Evolutionary conservation across 2,329 filamentous ascomycete species (phyloP), one percentile per base, ranked within the genome.

Genomic region (Emydomyces testavorans): DNA sequence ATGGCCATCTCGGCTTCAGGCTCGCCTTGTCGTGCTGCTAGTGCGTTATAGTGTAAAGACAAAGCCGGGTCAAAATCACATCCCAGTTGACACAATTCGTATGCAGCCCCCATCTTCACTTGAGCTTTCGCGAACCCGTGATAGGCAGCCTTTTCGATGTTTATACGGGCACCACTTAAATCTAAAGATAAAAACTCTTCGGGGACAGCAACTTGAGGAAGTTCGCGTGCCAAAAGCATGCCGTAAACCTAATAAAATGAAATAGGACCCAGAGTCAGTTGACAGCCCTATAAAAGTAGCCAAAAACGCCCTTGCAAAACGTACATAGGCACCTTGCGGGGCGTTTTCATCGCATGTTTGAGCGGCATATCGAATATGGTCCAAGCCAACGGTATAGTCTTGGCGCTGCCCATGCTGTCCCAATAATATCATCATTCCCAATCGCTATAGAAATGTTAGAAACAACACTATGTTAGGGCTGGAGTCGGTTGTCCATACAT

Each of bases 341-440:
- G 92, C 88, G 64, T 98, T 94, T 67, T 96, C 90, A 61, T 98
- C 92, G 4, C 90, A 86, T 3, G 80, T 84, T 54, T 90, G 80
- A 23, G 92, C 90, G 36, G 90, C 87, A 50, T 78, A 74, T 56
- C 79, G 80, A 58, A 98, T 92, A 57, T 94, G 75, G 56, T 93
- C 82, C 31, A 96, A 70, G 1, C 88, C 92, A 48, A 72, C 75
- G 32, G 76, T 71, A 58, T 79, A 90, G 62, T 96, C 87, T 63
- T 92, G 89, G 34, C 72, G 76, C 66, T 94, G 86, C 41, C 87
- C 87, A 64, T 94, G 88, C 68, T 98, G 92, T 23, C 92, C 92
- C 47, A 96, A 77, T 44, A 98, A 72, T 50, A 85, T 89, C 84
- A 98, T 94, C 92, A 98, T 98, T 50, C 92, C 92, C 57, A 98